Conservation (phyloP, 257 asterid species). For the Solanum acaule region DNA sequence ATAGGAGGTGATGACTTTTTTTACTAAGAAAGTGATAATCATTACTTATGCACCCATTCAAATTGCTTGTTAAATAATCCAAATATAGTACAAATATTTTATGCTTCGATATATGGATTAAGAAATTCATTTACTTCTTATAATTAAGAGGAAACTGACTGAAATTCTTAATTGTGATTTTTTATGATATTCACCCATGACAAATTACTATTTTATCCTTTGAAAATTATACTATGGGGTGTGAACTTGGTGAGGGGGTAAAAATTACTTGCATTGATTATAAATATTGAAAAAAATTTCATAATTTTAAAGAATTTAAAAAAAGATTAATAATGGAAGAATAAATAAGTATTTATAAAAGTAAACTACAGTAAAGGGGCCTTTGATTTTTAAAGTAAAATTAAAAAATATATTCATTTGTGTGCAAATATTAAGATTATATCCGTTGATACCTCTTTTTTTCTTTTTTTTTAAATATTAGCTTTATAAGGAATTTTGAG, state of each 20-base stretch:
- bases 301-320: too few relatives aligned
- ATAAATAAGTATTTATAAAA: too few relatives aligned
- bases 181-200: not conserved
- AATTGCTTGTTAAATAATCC: conserved; percentile 1
- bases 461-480: too few relatives aligned
- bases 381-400: too few relatives aligned
- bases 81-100: not conserved
- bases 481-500: not conserved
- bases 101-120: not conserved
- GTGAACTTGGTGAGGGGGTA: not conserved
- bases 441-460: too few relatives aligned
- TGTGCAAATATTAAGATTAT: not conserved
- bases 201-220: not conserved
- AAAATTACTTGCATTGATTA: not conserved
- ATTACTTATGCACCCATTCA: not conserved
- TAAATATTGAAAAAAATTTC: too few relatives aligned
- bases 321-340: not conserved
- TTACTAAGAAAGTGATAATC: not conserved
- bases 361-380: not conserved
- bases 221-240: not conserved
- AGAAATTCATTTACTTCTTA: not conserved
- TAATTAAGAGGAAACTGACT: not conserved
- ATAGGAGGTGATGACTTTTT: not conserved
- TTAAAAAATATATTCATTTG: not conserved
- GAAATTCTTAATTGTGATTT: not conserved